phyloP scores from a whole-genome alignment of 2,329 filamentous ascomycete species.

The Aspergillus sp. region DNA sequence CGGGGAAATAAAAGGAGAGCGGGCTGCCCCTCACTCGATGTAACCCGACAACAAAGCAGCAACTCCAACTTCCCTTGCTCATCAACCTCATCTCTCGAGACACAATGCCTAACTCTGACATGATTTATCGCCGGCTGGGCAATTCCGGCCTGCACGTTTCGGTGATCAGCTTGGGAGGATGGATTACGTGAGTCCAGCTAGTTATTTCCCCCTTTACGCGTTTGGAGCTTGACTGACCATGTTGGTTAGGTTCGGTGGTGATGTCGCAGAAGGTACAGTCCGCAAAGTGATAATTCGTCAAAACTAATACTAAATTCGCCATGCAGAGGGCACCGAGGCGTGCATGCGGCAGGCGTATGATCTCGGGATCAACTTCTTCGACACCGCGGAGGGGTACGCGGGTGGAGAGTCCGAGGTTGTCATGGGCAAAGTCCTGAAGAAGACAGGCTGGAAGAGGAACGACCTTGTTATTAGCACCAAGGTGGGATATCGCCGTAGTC shows the following conservation, averaged over 20 bases:
- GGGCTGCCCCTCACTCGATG: background rate
- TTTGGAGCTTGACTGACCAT: background rate
- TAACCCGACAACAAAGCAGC: background rate
- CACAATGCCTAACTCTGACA: slow-evolving; percentile 37
- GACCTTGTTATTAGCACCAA: slow-evolving; percentile 45
- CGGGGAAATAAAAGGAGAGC: background rate
- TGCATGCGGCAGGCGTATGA: slow-evolving; percentile 57
- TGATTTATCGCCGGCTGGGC: slow-evolving; percentile 71
- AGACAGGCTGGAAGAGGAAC: slow-evolving; percentile 58
- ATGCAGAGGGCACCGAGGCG: slow-evolving; percentile 23
- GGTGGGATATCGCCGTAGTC: slow-evolving; percentile 10
- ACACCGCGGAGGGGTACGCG: slow-evolving; percentile 57
- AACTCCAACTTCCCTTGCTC: background rate
- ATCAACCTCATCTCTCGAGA: background rate
- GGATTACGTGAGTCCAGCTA: slow-evolving; percentile 28
- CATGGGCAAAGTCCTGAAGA: slow-evolving; percentile 57
- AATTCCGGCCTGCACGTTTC: slow-evolving; percentile 72
- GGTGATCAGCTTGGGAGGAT: slow-evolving; percentile 63
- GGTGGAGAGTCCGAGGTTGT: slow-evolving; percentile 54
- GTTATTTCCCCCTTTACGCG: background rate
- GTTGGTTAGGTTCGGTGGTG: slow-evolving; percentile 2
- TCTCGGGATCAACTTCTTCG: slow-evolving; percentile 59
- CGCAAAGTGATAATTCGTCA: background rate
- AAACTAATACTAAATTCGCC: background rate
- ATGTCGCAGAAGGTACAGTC: slow-evolving; percentile 2